Conservation (phyloP, 257 asterid genomes). For the Cinchona pubescens region DNA sequence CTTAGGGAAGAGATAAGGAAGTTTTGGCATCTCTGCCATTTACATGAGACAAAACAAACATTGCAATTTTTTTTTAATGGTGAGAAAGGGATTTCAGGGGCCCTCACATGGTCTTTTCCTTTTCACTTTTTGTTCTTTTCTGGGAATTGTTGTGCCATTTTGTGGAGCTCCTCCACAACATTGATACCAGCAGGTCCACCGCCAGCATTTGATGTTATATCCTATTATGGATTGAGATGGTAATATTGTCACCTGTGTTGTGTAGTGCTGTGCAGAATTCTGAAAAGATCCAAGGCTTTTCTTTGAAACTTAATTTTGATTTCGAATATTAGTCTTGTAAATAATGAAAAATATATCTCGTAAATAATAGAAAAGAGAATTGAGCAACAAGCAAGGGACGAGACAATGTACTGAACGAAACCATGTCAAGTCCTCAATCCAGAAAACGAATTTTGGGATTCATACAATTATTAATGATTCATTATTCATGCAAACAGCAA, state of each 20-base stretch:
- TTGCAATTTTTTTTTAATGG: constrained; percentile 10
- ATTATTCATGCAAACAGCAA: not conserved
- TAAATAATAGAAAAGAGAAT: not conserved
- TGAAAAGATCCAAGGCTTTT: not conserved
- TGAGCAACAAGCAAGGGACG: not conserved
- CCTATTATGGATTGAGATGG: constrained; percentile 2
- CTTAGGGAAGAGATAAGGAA: constrained; percentile 3
- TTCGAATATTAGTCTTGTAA: not conserved
- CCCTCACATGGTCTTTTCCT: constrained; percentile 19
- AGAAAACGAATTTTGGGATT: not conserved
- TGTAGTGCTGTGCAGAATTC: too few relatives aligned
- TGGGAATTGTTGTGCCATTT: constrained; percentile 17
- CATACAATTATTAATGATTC: not conserved
- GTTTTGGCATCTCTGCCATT: constrained; percentile 2
- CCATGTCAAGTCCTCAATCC: not conserved
- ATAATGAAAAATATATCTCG: too few relatives aligned
- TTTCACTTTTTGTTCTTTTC: constrained; percentile 25
- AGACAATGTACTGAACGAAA: not conserved
- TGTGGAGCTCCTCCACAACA: constrained; percentile 19
- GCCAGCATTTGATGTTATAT: not conserved
- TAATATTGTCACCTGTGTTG: not conserved
- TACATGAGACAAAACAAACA: not conserved
- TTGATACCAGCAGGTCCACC: constrained; percentile 19
- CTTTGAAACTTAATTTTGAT: not conserved
- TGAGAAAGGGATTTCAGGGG: constrained; percentile 16